Conservation (phyloP, 2,329 filamentous ascomycete genomes). For the Ophiocordyceps camponoti-saundersi region DNA sequence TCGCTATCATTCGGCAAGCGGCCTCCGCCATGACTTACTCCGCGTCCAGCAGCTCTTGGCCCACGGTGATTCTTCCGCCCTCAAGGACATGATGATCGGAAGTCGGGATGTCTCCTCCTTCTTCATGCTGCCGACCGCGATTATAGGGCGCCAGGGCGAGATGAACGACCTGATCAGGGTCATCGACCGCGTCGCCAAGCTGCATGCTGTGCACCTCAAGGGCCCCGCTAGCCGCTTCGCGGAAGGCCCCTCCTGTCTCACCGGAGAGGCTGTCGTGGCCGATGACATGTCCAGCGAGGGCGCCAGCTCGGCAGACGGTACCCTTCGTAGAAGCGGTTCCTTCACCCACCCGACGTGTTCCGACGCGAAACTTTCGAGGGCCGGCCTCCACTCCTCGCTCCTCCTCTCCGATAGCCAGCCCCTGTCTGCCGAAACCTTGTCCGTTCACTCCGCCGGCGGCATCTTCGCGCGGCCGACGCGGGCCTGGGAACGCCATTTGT, state of each 20-base stretch:
- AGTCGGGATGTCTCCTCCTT: conserved; percentile 83
- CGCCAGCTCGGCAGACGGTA: conserved; percentile 37
- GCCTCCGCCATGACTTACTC: conserved; percentile 65
- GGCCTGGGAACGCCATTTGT: conserved; percentile 35
- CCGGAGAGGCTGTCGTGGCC: conserved; percentile 27
- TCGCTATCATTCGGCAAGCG: conserved; percentile 77
- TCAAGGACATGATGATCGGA: conserved; percentile 61
- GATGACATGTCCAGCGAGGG: conserved; percentile 43
- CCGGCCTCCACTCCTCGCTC: conserved; percentile 21
- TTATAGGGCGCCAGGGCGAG: conserved; percentile 67
- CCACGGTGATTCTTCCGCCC: conserved; percentile 53
- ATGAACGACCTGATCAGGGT: conserved; percentile 52
- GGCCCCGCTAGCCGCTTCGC: conserved; percentile 28
- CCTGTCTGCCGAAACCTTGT: conserved; percentile 26
- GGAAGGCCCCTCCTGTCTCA: conserved; percentile 36
- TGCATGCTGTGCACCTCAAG: conserved; percentile 33
- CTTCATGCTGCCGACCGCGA: conserved; percentile 66
- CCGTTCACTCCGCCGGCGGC: conserved; percentile 24
- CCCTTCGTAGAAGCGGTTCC: conserved; percentile 29
- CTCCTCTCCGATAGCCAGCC: conserved; percentile 22
- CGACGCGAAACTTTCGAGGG: conserved; percentile 22
- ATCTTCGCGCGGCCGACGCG: conserved; percentile 20
- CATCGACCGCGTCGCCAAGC: conserved; percentile 59
- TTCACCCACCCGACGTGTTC: conserved; percentile 26
- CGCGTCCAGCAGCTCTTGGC: conserved; percentile 58